Conservation (phyloP, 306 rosid species). For the Gleditsia sinensis region DNA sequence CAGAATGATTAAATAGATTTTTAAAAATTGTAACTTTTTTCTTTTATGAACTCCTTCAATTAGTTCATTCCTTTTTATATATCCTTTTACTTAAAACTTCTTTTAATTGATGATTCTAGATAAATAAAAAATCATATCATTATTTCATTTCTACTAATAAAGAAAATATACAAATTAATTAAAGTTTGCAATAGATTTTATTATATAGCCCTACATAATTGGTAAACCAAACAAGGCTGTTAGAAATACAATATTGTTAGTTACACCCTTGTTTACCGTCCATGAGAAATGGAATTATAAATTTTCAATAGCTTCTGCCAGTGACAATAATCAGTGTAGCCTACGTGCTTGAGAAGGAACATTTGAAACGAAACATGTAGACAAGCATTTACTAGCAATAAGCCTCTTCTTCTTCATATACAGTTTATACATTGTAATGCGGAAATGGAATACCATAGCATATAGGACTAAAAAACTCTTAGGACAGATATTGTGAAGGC, state of each 20-base stretch:
- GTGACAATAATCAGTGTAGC: background rate
- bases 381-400: background rate
- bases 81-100: no score
- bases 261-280: background rate
- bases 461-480: background rate
- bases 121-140: no score
- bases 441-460: background rate
- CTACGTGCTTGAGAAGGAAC: constrained; percentile 2
- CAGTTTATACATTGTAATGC: background rate
- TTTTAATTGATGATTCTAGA: no score
- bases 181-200: background rate
- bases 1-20: no score
- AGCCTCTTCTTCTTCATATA: constrained; percentile 8
- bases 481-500: constrained; percentile 8
- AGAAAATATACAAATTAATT: background rate
- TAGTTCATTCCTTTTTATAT: no score
- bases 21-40: no score
- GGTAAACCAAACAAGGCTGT: background rate
- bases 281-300: background rate
- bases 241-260: background rate
- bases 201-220: background rate
- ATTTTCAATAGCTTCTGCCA: background rate
- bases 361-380: constrained; percentile 4
- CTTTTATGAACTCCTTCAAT: no score
- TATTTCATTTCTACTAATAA: no score